Percentiles rank a stretch among this genome's conserved stretches.
Evolutionary conservation across 192 early-diverging fungal genomes (phyloP).

Genomic region (Allomyces macrogynus): DNA sequence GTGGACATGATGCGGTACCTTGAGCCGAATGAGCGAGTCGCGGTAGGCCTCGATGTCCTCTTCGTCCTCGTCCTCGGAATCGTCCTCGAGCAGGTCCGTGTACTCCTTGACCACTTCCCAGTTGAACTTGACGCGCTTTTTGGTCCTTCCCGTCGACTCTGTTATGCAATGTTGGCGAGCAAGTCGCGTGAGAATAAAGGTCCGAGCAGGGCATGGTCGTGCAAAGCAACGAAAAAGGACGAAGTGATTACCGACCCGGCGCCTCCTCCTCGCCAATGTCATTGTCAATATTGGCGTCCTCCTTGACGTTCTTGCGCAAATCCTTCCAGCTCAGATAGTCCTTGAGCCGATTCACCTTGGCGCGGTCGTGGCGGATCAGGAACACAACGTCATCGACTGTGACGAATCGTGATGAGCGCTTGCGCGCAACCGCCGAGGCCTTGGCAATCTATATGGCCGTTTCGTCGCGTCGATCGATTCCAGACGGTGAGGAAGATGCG

Average conservation of each 20-base stretch:
- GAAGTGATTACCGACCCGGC: conserved; percentile 18
- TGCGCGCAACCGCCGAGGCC: conserved; percentile 66
- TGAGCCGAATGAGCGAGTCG: conserved; percentile 64
- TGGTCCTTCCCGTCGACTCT: conserved; percentile 27
- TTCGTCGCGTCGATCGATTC: neutral
- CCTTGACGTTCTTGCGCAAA: conserved; percentile 80
- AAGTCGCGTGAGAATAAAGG: neutral
- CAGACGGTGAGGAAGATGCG: neutral
- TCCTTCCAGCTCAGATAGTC: conserved; percentile 92
- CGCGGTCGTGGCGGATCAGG: conserved; percentile 82
- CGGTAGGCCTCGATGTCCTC: conserved; percentile 69
- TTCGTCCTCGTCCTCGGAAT: conserved; percentile 71
- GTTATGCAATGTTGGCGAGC: neutral
- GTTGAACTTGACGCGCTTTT: conserved; percentile 64
- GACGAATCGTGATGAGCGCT: conserved; percentile 59
- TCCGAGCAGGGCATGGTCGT: neutral
- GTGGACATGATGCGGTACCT: conserved; percentile 11
- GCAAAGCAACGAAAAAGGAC: no score
- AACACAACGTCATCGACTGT: conserved; percentile 87
- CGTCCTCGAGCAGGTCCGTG: conserved; percentile 52
- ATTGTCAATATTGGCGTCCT: conserved; percentile 30
- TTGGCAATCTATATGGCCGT: conserved; percentile 37
- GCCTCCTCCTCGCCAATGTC: conserved; percentile 25
- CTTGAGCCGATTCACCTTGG: conserved; percentile 74
- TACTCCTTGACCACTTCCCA: conserved; percentile 83